Base-by-base conservation (phyloP, 2,329 filamentous ascomycete genomes). In the Ceratocystiopsis minuta region DNA sequence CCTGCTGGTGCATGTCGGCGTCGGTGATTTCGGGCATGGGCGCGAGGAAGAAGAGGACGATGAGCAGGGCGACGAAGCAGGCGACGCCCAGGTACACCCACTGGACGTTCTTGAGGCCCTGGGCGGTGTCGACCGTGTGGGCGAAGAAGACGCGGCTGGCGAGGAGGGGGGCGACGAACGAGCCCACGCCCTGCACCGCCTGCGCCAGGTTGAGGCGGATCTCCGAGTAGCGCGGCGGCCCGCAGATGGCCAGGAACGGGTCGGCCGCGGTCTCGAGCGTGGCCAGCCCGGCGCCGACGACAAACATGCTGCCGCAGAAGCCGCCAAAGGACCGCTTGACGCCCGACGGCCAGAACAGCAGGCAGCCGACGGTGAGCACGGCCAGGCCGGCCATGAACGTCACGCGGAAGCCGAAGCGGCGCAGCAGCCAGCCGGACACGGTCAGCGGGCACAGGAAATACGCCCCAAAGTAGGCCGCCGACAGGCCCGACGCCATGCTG, bases 21-120 rank as follows among this genome's bases (percentile, higher is more conserved):
- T 75, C 71, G 3, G 73, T 76, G 49, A 76, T 69, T 50, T 64
- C 61, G 13, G 62, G 62, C 46, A 65, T 58, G 11, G 58, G 57
- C 12, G 64, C 65, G 43, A 77, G 64, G 53, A 68, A 74, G 55
- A 78, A 78, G 12, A 77, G 61, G 2, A 65, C 57, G 0, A 72
- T 67, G 1, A 78, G 61, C 11, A 68, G 44, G 46, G 66, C 69
- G 20, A 76, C 71, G 45, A 78, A 78, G 48, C 62, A 61, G 3
- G 72, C 74, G 31, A 78, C 73, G 5, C 68, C 72, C 2, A 78
- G 62, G 50, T 79, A 79, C 2, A 71, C 68, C 70, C 72, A 78
- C 53, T 78, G 74, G 9, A 78, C 73, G 41, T 70, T 77, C 49
- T 62, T 58, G 41, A 78, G 55, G 3, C 66, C 63, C n/a, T 64